Base-by-base conservation (phyloP, 2,329 filamentous ascomycete species). In the Nemania bipapillata region DNA sequence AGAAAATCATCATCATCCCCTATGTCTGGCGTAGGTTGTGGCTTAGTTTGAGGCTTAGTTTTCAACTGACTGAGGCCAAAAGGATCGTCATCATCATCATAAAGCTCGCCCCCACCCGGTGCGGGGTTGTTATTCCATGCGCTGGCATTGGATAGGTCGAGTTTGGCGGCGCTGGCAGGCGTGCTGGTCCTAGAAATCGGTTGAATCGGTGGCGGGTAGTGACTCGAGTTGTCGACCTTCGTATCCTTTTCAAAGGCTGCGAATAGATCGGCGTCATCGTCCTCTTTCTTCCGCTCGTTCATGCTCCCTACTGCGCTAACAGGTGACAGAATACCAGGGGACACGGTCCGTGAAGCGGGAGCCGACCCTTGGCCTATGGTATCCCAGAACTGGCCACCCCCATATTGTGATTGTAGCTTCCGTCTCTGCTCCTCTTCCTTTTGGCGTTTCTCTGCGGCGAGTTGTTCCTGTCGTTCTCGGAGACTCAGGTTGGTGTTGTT, bases 341-440 rank as follows among this genome's bases (percentile, higher is more conserved):
- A 84, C n/a, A 81, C 76, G 2, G 82, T 83, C 61, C 83, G 80
- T n/a, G 84, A 84, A 54, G 82, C 80, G 64, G 82, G 80, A 50
- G 85, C 81, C 37, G 85, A 85, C 75, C 77, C 75, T 74, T 79
- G 81, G 71, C 89, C 93, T 55, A 96, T 82, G 12, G 82, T 87
- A 76, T 96, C 92, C 89, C 91, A 94, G 77, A 93, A 93, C 69
- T 89, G 88, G 11, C 87, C 86, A 75, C 90, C 89, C 2, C 92
- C 93, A 79, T 93, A 97, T 69, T 95, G 90, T 32, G 88, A 86
- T 72, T 96, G 92, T 74, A 90, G 87, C 77, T 90, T 88, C 75
- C 86, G 90, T 75, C 86, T 87, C 77, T 88, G 87, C 77, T 94
- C 91, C 66, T 90, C 91, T 69, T 94, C 92, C 78, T 95, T 92